These are phyloP conservation scores for Salvia rosmarinus DNA, from an alignment of 257 asterid species.

Conservation along the genomic window DNA sequence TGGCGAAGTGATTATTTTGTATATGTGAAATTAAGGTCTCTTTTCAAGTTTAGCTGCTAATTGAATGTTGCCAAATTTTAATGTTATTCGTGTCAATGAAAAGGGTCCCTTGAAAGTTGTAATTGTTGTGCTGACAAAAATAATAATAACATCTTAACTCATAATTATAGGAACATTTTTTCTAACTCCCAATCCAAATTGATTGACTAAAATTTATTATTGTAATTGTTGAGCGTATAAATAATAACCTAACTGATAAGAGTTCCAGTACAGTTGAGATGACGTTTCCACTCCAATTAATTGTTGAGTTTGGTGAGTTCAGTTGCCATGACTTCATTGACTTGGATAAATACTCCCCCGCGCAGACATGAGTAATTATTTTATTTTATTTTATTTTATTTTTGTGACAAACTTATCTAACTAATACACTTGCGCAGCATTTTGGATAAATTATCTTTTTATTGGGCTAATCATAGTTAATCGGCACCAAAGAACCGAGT, in stretches of 20 bases:
- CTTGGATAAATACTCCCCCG: not conserved
- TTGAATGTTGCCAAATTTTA: slow-evolving; percentile 13
- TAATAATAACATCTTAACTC: not conserved
- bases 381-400: no score
- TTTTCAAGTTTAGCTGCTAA: slow-evolving; percentile 20
- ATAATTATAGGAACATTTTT: not conserved
- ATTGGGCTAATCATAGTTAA: no score
- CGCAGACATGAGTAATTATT: not conserved
- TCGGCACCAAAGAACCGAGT: no score
- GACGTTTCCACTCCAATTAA: not conserved
- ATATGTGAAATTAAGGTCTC: not conserved
- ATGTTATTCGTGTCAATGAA: not conserved
- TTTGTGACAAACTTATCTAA: no score
- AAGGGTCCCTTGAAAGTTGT: not conserved
- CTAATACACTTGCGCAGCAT: not conserved
- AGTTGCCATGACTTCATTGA: no score
- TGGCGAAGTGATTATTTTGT: not conserved
- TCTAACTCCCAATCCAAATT: not conserved
- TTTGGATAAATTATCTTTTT: no score
- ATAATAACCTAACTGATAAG: not conserved
- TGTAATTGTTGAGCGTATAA: not conserved
- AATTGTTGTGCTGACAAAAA: not conserved
- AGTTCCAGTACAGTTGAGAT: not conserved
- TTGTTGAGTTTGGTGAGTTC: slow-evolving; percentile 13
- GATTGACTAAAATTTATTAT: not conserved